Base-by-base conservation (phyloP, 2,329 filamentous ascomycete species). In the Aotearoamyces nothofagi region DNA sequence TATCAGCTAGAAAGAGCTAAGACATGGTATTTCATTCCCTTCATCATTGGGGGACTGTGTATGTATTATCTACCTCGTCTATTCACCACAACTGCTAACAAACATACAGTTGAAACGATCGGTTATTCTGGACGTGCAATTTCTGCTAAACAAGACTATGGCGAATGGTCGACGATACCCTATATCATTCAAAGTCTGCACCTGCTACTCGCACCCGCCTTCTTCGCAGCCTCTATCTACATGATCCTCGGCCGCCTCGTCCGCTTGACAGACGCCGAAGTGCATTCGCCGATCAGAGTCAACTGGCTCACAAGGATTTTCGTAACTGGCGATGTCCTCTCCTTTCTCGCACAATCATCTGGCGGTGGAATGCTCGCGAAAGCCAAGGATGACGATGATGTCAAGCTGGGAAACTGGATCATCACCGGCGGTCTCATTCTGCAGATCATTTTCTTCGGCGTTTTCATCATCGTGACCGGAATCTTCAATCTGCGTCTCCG, bases 401-500 rank as follows among this genome's bases (percentile, higher is more conserved):
- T 22, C 7, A 17, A 42, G 3, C 34, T 37, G 1, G 58, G 57
- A 8, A 43, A 57, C 27, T 48, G 52, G 4, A 46, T 66, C 24
- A 55, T 67, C 9, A 46, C 63, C 12, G 53, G 40, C 5, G 64
- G 64, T 8, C 47, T 69, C 3, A 42, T 57, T 6, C 38, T 67
- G 4, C 64, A 69, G 35, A 51, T 69, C 4, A 9, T 61, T 5
- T 58, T 64, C 37, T 69, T 69, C 36, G 50, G 51, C n/a, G 49
- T 65, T 31, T 69, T 69, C 38, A 45, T 66, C 12, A 17, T 41
- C 12, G 31, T 35, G 7, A 17, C 35, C 8, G 22, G 9, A 2
- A 15, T 39, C 15, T 46, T 45, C 17, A 32, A 44, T 14, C 5
- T 9, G 5, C 31, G 37, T 2, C 31, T 46, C 9, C 15, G 14